These are phyloP conservation scores for Pinus taeda DNA, from an alignment of 75 land plant genomes.

Conservation along the genomic window DNA sequence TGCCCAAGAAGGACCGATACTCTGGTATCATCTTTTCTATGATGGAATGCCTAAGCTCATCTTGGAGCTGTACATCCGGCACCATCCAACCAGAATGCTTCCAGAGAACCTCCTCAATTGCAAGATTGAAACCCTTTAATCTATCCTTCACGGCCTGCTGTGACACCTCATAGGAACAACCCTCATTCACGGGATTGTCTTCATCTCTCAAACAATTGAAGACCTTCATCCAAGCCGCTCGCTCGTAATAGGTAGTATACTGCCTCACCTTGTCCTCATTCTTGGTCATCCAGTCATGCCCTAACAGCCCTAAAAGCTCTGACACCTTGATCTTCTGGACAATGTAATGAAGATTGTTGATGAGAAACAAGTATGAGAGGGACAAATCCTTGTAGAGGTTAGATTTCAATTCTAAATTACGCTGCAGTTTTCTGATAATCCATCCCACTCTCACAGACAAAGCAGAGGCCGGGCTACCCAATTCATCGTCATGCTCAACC, in stretches of 20 bases:
- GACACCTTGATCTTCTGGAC: slow-evolving; percentile 41
- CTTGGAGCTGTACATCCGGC: slow-evolving; percentile 25
- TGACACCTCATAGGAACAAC: slow-evolving; percentile 65
- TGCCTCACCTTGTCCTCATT: slow-evolving; percentile 17
- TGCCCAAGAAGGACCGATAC: slow-evolving; percentile 19
- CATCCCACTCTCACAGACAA: slow-evolving; percentile 44
- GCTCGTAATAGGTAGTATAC: slow-evolving; percentile 14
- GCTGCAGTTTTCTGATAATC: slow-evolving; percentile 53
- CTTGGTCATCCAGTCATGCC: slow-evolving; percentile 13
- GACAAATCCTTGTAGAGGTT: slow-evolving; percentile 50
- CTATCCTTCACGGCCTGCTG: slow-evolving; percentile 33
- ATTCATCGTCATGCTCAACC: background rate
- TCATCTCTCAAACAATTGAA: slow-evolving; percentile 17
- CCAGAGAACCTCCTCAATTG: slow-evolving; percentile 34
- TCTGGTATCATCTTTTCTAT: slow-evolving; percentile 22
- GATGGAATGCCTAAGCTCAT: slow-evolving; percentile 33
- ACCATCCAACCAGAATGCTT: slow-evolving; percentile 36
- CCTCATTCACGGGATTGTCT: background rate
- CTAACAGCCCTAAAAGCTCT: slow-evolving; percentile 25
- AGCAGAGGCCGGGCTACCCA: slow-evolving; percentile 5
- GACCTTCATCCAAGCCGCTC: slow-evolving; percentile 27
- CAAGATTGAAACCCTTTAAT: slow-evolving; percentile 26
- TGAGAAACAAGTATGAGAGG: slow-evolving; percentile 48
- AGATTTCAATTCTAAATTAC: slow-evolving; percentile 54
- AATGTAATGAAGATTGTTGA: slow-evolving; percentile 62